Conservation (phyloP, 352 stramenopile genomes). For the Globisporangium paddicum region DNA sequence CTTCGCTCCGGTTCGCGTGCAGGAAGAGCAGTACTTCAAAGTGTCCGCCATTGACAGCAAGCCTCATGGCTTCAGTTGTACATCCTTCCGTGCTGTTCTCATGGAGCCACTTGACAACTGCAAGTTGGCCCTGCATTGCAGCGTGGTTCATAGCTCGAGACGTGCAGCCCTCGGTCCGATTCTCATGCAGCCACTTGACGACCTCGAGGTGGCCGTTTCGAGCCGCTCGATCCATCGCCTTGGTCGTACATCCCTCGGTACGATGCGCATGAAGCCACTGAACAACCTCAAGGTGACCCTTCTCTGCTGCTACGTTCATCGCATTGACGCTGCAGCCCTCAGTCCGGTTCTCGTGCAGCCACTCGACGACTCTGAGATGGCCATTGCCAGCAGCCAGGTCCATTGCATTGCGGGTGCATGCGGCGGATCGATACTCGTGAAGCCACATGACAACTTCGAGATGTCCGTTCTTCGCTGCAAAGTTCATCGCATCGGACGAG, state of each 20-base stretch:
- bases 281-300: not conserved
- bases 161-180: not conserved
- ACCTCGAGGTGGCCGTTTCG: not conserved
- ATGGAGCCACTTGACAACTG: not conserved
- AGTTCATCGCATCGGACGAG: not conserved
- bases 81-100: not conserved
- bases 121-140: not conserved
- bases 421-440: not conserved
- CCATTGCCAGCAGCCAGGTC: not conserved
- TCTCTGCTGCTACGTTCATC: not conserved
- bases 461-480: not conserved
- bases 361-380: not conserved
- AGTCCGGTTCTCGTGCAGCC: not conserved
- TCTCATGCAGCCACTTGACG: not conserved
- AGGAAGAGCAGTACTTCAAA: not conserved
- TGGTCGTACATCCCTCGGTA: not conserved
- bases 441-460: not conserved
- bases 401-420: not conserved
- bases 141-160: not conserved
- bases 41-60: not conserved
- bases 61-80: not conserved
- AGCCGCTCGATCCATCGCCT: not conserved
- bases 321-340: not conserved
- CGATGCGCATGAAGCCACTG: not conserved
- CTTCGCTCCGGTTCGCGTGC: not conserved